phyloP scores from a whole-genome alignment of 257 asterid genomes.

The Thymus quinquecostatus region DNA sequence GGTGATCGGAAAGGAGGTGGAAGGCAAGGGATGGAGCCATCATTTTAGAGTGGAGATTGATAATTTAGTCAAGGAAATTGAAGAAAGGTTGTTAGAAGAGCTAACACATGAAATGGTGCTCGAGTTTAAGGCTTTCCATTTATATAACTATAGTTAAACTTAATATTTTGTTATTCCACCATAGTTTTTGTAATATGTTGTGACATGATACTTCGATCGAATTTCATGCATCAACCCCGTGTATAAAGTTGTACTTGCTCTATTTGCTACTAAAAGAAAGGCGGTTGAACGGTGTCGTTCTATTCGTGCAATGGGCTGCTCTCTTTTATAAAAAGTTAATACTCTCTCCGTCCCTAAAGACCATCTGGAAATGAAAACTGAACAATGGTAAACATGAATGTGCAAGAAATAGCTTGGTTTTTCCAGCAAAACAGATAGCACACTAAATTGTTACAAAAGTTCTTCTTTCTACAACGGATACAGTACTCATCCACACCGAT shows the following conservation, averaged over 20 bases:
- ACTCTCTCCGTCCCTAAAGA: too few relatives aligned
- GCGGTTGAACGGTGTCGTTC: too few relatives aligned
- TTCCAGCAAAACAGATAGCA: slow-evolving; percentile 19
- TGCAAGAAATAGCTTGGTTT: not conserved
- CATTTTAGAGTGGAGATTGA: slow-evolving; percentile 51
- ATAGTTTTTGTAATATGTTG: not conserved
- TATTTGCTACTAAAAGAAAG: too few relatives aligned
- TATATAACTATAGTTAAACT: not conserved
- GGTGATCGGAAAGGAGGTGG: slow-evolving; percentile 65
- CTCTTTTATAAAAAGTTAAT: too few relatives aligned
- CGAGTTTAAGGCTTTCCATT: slow-evolving; percentile 41
- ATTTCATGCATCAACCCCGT: not conserved
- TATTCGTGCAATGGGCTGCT: too few relatives aligned
- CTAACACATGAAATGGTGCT: slow-evolving; percentile 61
- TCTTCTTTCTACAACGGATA: slow-evolving; percentile 1
- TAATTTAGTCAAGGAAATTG: slow-evolving; percentile 62
- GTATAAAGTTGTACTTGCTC: not conserved
- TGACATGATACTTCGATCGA: not conserved
- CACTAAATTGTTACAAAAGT: not conserved
- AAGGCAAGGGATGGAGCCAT: slow-evolving; percentile 64
- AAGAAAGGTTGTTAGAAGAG: slow-evolving; percentile 67
- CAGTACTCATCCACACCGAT: slow-evolving; percentile 20
- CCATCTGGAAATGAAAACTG: not conserved
- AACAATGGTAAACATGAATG: not conserved
- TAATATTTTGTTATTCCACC: not conserved